Conservation (phyloP, 768 basidiomycete genomes). For the Tricholoma hemisulphureum region DNA sequence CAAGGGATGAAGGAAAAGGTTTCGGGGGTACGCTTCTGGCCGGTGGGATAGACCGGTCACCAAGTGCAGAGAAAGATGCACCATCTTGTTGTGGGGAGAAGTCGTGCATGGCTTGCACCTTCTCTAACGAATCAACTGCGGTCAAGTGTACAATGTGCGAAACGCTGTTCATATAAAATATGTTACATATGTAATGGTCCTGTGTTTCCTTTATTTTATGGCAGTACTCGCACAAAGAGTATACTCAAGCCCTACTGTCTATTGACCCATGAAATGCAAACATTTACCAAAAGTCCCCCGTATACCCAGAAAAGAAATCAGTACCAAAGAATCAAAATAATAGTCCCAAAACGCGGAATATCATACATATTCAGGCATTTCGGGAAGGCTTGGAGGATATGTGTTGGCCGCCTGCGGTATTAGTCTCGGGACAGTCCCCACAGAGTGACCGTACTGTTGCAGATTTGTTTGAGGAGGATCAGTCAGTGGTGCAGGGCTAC, state of each 20-base stretch:
- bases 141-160: slow-evolving; percentile 48
- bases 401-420: slow-evolving; percentile 17
- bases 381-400: slow-evolving; percentile 34
- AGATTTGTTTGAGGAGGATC: slow-evolving; percentile 19
- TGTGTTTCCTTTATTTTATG: background rate
- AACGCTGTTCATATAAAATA: slow-evolving; percentile 36
- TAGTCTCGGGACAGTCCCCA: slow-evolving; percentile 21
- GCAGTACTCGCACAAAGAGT: background rate
- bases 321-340: slow-evolving; percentile 24
- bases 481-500: slow-evolving; percentile 19
- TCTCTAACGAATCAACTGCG: slow-evolving; percentile 46
- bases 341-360: slow-evolving; percentile 22
- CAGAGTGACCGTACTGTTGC: slow-evolving; percentile 20
- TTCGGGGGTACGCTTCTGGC: slow-evolving; percentile 75
- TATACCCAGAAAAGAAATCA: slow-evolving; percentile 27
- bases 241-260: slow-evolving; percentile 11
- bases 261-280: slow-evolving; percentile 17
- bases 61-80: background rate
- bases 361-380: slow-evolving; percentile 44
- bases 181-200: background rate
- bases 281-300: slow-evolving; percentile 27
- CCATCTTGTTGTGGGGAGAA: slow-evolving; percentile 26
- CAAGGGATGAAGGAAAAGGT: slow-evolving; percentile 59
- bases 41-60: slow-evolving; percentile 25
- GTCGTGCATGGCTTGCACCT: slow-evolving; percentile 59